Evolutionary conservation across 768 basidiomycete species (phyloP), one percentile per base, ranked within the genome.

Genomic region (Calocybe gangraenosa): DNA sequence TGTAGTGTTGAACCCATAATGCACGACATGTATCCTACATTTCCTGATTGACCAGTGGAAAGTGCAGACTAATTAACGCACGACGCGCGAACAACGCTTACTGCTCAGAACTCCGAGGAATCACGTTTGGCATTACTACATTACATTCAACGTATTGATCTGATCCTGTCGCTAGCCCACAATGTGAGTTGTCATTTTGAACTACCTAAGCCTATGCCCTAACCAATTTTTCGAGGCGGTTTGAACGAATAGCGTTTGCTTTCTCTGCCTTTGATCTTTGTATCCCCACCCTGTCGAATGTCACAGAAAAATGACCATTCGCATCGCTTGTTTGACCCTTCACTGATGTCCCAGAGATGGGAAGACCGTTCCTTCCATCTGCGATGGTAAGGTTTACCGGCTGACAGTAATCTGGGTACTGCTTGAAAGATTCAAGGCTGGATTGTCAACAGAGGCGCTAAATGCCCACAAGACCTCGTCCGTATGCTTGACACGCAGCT

Each of bases 301-400:
- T 57, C 13, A 69, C 33, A 1, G 44, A 42, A 7, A 62, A 66
- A 23, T 50, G 46, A 15, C 69, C 68, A 30, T 61, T 35, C 28
- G 40, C 48, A 42, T 63, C 59, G 28, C 48, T 65, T 18, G 23
- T 47, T 37, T 45, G 37, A 2, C 55, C 57, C 21, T 50, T 46
- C n/a, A 70, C 61, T 1, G 46, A 49, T 1, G 69, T 71, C 2
- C 66, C 71, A 8, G 57, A 52, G 10, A 73, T 56, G 3, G 66
- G 55, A 1, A 15, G 23, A 2, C 61, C 64, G 0, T 61, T 67
- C 25, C 41, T 46, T 14, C 71, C 71, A 52, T 74, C 69, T 3
- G 53, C 64, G 15, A 75, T 70, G 1, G 56, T 62, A 31, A 74
- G 56, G 1, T 52, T 55, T 9, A 63, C 52, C 2, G 63, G 60